Evolutionary conservation across 1,139 yeast species (phyloP).

Genomic region (Protomyces macrosporus): DNA sequence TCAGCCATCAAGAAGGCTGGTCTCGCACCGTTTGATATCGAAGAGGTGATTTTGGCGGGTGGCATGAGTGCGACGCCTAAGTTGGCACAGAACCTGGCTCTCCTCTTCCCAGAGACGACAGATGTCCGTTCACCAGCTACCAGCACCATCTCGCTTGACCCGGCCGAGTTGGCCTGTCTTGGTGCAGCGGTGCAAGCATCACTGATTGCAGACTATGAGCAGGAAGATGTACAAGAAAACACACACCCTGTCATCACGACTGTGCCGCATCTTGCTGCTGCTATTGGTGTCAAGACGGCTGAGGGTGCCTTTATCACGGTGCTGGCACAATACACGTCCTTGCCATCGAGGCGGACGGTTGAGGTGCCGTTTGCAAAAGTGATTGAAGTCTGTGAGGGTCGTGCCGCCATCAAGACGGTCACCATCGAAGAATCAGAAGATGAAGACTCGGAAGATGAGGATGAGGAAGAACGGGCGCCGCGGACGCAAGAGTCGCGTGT

Average conservation of each 20-base stretch:
- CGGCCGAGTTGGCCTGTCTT: slow-evolving; percentile 83
- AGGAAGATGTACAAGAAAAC: slow-evolving; percentile 78
- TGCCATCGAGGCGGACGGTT: slow-evolving; percentile 79
- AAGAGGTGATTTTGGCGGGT: slow-evolving; percentile 88
- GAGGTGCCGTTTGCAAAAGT: slow-evolving; percentile 52
- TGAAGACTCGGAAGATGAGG: slow-evolving; percentile 30
- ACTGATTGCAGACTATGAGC: slow-evolving; percentile 74
- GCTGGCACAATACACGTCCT: slow-evolving; percentile 78
- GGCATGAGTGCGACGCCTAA: slow-evolving; percentile 92
- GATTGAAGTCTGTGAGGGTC: slow-evolving; percentile 78
- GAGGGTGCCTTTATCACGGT: slow-evolving; percentile 69
- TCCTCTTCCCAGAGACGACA: slow-evolving; percentile 76
- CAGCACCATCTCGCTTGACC: slow-evolving; percentile 73
- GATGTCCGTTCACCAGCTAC: slow-evolving; percentile 69
- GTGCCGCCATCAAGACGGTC: slow-evolving; percentile 65
- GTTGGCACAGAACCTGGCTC: slow-evolving; percentile 67
- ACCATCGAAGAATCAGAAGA: slow-evolving; percentile 37
- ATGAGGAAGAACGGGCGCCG: slow-evolving; percentile 67
- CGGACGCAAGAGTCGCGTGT: slow-evolving; percentile 69
- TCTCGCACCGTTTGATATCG: slow-evolving; percentile 76
- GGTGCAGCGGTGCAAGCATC: slow-evolving; percentile 98
- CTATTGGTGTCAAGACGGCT: slow-evolving; percentile 78
- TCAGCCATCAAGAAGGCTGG: slow-evolving; percentile 73
- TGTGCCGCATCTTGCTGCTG: slow-evolving; percentile 78
- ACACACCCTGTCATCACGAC: slow-evolving; percentile 79